Conservation (phyloP, 1,284 basidiomycete species). For the Ceratobasidium sp. region DNA sequence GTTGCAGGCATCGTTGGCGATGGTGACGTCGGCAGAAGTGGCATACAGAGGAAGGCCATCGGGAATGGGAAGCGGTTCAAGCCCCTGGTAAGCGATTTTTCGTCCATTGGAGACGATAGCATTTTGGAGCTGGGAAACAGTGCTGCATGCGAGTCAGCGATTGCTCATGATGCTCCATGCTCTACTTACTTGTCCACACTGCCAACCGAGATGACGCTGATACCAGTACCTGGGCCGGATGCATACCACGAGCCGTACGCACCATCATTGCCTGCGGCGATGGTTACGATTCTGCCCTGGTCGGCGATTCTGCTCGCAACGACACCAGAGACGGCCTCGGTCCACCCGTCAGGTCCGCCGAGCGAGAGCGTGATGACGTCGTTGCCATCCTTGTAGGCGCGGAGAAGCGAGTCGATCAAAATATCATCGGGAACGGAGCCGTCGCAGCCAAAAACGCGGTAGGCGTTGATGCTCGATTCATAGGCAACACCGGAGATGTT, state of each 20-base stretch:
- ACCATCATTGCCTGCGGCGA: conserved; percentile 41
- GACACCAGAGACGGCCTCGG: conserved; percentile 47
- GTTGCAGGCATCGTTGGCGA: conserved; percentile 60
- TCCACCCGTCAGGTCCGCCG: conserved; percentile 47
- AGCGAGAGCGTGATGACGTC: conserved; percentile 55
- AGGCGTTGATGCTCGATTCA: conserved; percentile 21
- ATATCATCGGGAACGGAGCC: conserved; percentile 33
- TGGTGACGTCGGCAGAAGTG: conserved; percentile 43
- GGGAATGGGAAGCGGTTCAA: conserved; percentile 39
- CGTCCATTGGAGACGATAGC: conserved; percentile 33
- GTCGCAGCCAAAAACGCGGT: conserved; percentile 38
- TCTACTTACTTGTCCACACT: conserved; percentile 40
- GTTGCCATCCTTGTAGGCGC: conserved; percentile 46
- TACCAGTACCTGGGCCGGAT: conserved; percentile 38
- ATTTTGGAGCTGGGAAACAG: conserved; percentile 20
- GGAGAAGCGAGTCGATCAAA: conserved; percentile 40
- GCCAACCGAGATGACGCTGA: conserved; percentile 39
- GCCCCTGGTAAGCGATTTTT: conserved; percentile 41
- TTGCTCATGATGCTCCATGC: too few relatives aligned
- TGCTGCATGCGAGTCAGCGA: not conserved
- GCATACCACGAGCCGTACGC: conserved; percentile 38
- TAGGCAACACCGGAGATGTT: conserved; percentile 41
- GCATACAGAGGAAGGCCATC: conserved; percentile 44
- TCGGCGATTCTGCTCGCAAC: conserved; percentile 48
- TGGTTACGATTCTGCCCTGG: conserved; percentile 47